Percentiles rank a stretch among this genome's conserved stretches.
Conservation (phyloP, 306 rosid species). For the Acacia acuminata region DNA sequence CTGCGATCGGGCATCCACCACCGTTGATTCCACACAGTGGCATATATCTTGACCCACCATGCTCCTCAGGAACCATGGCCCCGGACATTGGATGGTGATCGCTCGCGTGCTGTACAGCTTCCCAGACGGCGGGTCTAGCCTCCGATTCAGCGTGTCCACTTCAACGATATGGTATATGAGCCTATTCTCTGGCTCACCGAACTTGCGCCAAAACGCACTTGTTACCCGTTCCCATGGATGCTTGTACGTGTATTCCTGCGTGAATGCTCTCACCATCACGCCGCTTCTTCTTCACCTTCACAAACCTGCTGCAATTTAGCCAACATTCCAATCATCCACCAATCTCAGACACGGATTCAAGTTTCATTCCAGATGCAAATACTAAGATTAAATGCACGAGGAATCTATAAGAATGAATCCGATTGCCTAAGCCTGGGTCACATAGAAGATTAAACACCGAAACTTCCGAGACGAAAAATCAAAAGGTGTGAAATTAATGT, state of each 20-base stretch:
- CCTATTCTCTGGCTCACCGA: constrained; percentile 75
- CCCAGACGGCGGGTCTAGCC: constrained; percentile 51
- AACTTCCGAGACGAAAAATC: background rate
- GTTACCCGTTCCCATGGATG: constrained; percentile 96
- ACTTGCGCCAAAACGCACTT: constrained; percentile 88
- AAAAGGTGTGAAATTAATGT: background rate
- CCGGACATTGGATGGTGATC: constrained; percentile 68
- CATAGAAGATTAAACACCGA: no score
- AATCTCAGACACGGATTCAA: background rate
- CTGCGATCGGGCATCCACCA: constrained; percentile 57
- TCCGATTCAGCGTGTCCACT: constrained; percentile 68
- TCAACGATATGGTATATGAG: constrained; percentile 70
- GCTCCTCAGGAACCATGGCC: constrained; percentile 55
- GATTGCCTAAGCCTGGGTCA: no score
- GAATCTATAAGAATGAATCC: background rate
- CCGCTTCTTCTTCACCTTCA: constrained; percentile 13
- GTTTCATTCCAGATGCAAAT: background rate
- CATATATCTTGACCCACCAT: constrained; percentile 40
- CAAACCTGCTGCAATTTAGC: background rate
- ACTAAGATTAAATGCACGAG: background rate
- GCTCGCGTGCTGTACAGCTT: constrained; percentile 78
- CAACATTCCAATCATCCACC: background rate
- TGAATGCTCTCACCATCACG: constrained; percentile 70
- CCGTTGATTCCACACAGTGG: constrained; percentile 70
- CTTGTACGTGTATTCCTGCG: constrained; percentile 74